Base-by-base conservation (phyloP, 768 basidiomycete genomes). In the Kwoniella heveanensis region DNA sequence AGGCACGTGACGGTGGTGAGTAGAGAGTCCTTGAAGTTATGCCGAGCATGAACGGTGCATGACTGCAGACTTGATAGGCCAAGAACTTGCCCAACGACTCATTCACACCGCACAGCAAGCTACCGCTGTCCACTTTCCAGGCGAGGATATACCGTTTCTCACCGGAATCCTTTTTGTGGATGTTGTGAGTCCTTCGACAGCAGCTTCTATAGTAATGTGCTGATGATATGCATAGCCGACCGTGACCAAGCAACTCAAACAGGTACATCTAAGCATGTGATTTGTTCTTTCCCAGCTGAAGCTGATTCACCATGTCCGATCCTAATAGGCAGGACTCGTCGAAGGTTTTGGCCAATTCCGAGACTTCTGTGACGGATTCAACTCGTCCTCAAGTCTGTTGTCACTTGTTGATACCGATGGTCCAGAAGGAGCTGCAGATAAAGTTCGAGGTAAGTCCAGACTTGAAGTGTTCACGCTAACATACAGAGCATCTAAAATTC, bases 291-390 rank as follows among this genome's bases (percentile, higher is more conserved):
- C 5, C 32, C 13, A 32, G 13, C 32, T 32, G 7, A 13, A 5
- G 13, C 32, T 32, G 32, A 6, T 13, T 32, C 32, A 13, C 32
- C n/a, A n/a, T n/a, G n/a, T n/a, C n/a, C n/a, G n/a, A n/a, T n/a
- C n/a, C n/a, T n/a, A n/a, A n/a, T n/a, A 63, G 60, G 57, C 52
- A 19, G 51, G 56, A 1, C 17, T 36, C 15, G 62, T 64, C 15
- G 30, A 55, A 22, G 26, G 57, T 9, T 44, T 52, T 22, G 57
- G 51, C 13, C 53, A 68, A 9, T 53, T 73, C 9, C 57, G 64
- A 22, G 32, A 62, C 26, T 70, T 73, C 47, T 55, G 67, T 10
- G 72, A 73, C 30, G 72, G 72, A 12, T 65, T 73, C 60, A 62
- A 44, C 22, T 24, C 58, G 0, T 19, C 49, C 32, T 62, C 48